These are phyloP conservation scores for Carallia pectinifolia DNA, from an alignment of 345 rosid species.

Conservation along the genomic window DNA sequence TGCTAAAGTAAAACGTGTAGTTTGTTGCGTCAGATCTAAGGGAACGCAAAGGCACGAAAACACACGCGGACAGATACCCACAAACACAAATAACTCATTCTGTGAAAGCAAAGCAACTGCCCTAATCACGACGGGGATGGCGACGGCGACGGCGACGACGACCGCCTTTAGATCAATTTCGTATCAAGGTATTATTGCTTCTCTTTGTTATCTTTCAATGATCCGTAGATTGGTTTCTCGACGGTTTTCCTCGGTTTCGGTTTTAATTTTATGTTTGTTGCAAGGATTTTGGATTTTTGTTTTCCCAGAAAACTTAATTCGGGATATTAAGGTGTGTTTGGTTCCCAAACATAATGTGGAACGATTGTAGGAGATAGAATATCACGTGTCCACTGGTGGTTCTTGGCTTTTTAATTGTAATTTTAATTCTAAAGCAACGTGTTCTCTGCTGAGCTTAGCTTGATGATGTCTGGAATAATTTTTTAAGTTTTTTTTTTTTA, in stretches of 20 bases:
- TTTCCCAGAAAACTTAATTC: too few species aligned
- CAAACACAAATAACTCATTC: neutral
- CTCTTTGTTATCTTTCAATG: neutral
- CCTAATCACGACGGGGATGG: too few species aligned
- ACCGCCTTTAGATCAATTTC: neutral
- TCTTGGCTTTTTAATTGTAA: too few species aligned
- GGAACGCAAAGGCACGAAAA: neutral
- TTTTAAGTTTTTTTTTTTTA: too few species aligned
- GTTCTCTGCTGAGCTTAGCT: neutral
- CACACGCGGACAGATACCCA: neutral
- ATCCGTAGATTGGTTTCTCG: neutral
- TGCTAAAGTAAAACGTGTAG: constrained; percentile 9
- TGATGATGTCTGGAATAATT: neutral
- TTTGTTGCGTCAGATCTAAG: constrained; percentile 40
- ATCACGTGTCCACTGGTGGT: neutral
- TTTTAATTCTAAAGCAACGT: too few species aligned
- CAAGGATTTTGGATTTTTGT: neutral
- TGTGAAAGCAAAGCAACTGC: too few species aligned
- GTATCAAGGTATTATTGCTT: neutral
- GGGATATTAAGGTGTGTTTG: neutral
- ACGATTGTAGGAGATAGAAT: neutral
- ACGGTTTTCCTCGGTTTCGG: neutral
- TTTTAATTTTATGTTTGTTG: neutral
- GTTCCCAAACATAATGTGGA: neutral
- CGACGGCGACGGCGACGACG: too few species aligned